These are phyloP conservation scores for Penium margaritaceum DNA, from an alignment of 139 green algal species.

Conservation along the genomic window DNA sequence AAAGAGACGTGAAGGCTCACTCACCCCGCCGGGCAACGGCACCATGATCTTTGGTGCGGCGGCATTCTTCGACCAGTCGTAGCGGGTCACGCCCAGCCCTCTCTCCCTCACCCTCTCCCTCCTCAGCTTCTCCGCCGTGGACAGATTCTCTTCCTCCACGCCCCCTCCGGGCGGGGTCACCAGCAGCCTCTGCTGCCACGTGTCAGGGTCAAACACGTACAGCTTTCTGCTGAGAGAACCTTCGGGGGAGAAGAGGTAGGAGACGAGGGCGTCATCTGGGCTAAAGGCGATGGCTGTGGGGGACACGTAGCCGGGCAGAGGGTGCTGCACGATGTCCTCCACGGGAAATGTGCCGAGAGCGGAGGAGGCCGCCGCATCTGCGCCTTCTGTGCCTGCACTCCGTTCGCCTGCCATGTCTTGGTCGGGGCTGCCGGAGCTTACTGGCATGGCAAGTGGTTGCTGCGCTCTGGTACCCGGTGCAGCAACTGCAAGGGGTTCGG, in stretches of 20 bases:
- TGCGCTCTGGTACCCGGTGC: too few species aligned
- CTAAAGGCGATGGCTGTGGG: conserved; percentile 24
- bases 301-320: conserved; percentile 38
- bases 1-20: too few species aligned
- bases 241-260: conserved; percentile 35
- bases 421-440: too few species aligned
- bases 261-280: conserved; percentile 29
- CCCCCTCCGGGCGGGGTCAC: conserved; percentile 29
- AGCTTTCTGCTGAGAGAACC: conserved; percentile 41
- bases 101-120: conserved; percentile 42
- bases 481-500: too few species aligned
- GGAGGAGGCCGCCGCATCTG: too few species aligned
- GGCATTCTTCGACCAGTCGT: conserved; percentile 44
- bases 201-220: conserved; percentile 29
- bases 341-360: too few species aligned
- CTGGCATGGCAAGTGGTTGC: too few species aligned
- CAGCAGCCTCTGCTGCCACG: conserved; percentile 34
- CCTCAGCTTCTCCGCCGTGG: conserved; percentile 40
- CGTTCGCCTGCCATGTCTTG: too few species aligned
- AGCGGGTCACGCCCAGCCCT: conserved; percentile 45
- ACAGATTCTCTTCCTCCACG: conserved; percentile 41
- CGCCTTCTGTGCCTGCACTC: too few species aligned
- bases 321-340: conserved; percentile 39
- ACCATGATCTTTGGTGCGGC: conserved; percentile 24
- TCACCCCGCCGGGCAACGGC: conserved; percentile 41